A percentile compares a stretch with the other conserved stretches of the same genome.
Evolutionary conservation across 2,329 filamentous ascomycete genomes (phyloP).

Genomic region (Fusarium subglutinans): DNA sequence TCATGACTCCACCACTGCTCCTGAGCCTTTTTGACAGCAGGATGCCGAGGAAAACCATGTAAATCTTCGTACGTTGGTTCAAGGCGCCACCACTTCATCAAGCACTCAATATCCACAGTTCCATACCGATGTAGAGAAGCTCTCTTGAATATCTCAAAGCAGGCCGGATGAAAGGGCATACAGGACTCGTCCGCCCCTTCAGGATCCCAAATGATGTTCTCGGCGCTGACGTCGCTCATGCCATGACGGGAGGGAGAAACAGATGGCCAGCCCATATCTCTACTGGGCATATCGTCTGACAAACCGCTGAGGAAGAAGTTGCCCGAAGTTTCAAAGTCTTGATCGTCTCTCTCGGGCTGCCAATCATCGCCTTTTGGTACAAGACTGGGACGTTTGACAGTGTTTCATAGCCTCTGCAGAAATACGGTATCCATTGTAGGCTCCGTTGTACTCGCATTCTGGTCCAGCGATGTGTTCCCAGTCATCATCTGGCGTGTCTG

Average conservation of each 20-base stretch:
- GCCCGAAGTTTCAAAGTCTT: slow-evolving; percentile 31
- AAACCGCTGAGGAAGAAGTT: slow-evolving; percentile 35
- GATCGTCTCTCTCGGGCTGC: slow-evolving; percentile 17
- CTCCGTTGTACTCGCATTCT: slow-evolving; percentile 9
- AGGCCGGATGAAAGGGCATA: slow-evolving; percentile 44
- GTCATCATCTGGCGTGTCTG: neutral
- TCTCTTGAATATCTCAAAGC: slow-evolving; percentile 44
- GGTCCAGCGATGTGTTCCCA: slow-evolving; percentile 40
- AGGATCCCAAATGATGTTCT: neutral
- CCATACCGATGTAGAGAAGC: slow-evolving; percentile 27
- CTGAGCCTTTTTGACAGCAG: neutral
- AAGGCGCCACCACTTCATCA: slow-evolving; percentile 26
- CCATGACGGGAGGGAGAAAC: slow-evolving; percentile 29
- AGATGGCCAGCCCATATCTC: neutral
- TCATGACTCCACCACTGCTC: slow-evolving; percentile 26
- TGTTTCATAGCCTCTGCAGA: slow-evolving; percentile 38
- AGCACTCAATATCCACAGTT: slow-evolving; percentile 26
- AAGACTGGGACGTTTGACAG: slow-evolving; percentile 40
- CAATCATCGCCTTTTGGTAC: slow-evolving; percentile 31
- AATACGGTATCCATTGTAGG: slow-evolving; percentile 39
- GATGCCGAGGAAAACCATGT: slow-evolving; percentile 5
- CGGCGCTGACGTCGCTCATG: neutral
- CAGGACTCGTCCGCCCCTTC: neutral
- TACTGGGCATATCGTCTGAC: slow-evolving; percentile 20
- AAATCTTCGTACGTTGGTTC: neutral